Percentiles rank a stretch among this genome's conserved stretches.
Evolutionary conservation across 345 rosid species (phyloP).

Genomic region (Psidium guajava): DNA sequence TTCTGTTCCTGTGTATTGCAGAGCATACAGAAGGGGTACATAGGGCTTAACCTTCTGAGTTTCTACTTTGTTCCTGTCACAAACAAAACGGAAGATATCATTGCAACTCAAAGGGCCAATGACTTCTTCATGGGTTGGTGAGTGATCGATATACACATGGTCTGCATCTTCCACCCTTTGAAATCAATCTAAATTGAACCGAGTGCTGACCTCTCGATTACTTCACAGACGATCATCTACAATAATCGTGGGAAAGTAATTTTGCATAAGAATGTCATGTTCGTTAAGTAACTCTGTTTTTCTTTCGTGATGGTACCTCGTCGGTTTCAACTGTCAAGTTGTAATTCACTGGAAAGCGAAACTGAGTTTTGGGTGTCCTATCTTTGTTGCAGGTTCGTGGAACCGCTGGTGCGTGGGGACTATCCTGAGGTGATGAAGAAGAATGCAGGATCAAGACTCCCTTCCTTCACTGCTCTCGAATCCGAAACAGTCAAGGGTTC

Average conservation of each 20-base stretch:
- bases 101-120: constrained; percentile 28
- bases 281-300: neutral
- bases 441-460: constrained; percentile 51
- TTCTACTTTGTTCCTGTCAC: constrained; percentile 5
- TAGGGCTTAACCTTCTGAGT: constrained; percentile 22
- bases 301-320: neutral
- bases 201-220: neutral
- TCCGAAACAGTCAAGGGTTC: constrained; percentile 53
- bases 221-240: neutral
- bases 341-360: neutral
- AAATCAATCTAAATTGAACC: neutral
- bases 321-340: neutral
- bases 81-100: constrained; percentile 14
- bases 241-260: neutral
- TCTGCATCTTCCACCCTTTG: neutral
- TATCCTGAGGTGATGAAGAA: constrained; percentile 59
- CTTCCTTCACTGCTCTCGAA: constrained; percentile 37
- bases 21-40: constrained; percentile 14
- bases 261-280: neutral
- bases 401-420: constrained; percentile 63
- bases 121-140: constrained; percentile 31
- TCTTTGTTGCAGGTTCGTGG: constrained; percentile 33
- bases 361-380: neutral
- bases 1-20: constrained; percentile 1
- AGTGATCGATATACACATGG: neutral